Percentiles rank a stretch among this genome's conserved stretches.
Conservation (phyloP, 805 yeast genomes). For the Saccharomycopsis capsularis region DNA sequence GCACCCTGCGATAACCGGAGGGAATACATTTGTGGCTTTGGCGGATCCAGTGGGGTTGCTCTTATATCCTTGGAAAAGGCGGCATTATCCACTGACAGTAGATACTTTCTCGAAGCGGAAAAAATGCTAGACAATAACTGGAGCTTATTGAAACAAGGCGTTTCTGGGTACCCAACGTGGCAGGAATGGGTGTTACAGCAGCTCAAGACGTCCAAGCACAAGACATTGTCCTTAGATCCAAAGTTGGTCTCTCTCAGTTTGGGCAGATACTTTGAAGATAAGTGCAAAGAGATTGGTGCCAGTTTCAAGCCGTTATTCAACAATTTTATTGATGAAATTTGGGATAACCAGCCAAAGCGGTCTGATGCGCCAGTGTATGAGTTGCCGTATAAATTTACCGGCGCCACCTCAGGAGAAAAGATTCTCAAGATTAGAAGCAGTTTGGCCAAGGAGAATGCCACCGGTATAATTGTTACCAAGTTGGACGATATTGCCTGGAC, state of each 20-base stretch:
- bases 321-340: constrained; percentile 70
- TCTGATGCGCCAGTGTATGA: constrained; percentile 43
- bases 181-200: constrained; percentile 46
- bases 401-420: constrained; percentile 56
- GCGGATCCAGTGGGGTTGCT: constrained; percentile 58
- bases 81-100: constrained; percentile 52
- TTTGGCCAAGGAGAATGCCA: constrained; percentile 29
- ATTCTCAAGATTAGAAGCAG: constrained; percentile 37
- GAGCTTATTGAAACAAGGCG: constrained; percentile 47
- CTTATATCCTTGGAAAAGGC: constrained; percentile 44
- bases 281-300: constrained; percentile 28
- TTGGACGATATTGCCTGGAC: constrained; percentile 91
- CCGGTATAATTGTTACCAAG: constrained; percentile 44
- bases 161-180: constrained; percentile 46
- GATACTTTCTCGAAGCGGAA: constrained; percentile 53
- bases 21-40: constrained; percentile 51
- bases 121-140: constrained; percentile 57
- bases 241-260: constrained; percentile 49
- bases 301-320: constrained; percentile 44
- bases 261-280: constrained; percentile 26
- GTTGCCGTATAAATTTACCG: constrained; percentile 53
- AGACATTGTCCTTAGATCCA: constrained; percentile 63
- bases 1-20: constrained; percentile 48
- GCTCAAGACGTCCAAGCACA: constrained; percentile 18
- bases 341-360: constrained; percentile 68